Percentiles rank a stretch among this genome's conserved stretches.
phyloP scores from a whole-genome alignment of 2,329 filamentous ascomycete genomes.

The Phaeophleospora eucalypticola region DNA sequence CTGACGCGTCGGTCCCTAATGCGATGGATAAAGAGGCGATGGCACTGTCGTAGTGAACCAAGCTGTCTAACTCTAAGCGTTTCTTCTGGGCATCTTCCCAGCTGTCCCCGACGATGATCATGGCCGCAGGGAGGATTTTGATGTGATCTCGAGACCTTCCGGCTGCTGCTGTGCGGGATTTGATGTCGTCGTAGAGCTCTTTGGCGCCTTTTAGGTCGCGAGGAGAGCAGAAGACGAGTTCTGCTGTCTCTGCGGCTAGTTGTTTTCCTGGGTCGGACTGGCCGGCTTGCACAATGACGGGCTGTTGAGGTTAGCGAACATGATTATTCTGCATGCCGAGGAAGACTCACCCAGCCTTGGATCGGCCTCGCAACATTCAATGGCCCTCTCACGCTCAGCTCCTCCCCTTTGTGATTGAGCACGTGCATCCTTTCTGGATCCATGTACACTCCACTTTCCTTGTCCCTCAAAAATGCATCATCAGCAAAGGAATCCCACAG shows the following conservation, averaged over 20 bases:
- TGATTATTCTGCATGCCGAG: no score
- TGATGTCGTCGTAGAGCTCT: slow-evolving; percentile 25
- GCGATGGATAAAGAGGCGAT: slow-evolving; percentile 23
- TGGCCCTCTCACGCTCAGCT: slow-evolving; percentile 23
- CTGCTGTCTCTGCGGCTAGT: slow-evolving; percentile 26
- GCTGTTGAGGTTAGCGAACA: neutral
- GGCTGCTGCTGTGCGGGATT: slow-evolving; percentile 16
- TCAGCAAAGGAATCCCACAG: slow-evolving; percentile 43
- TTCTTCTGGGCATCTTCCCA: slow-evolving; percentile 23
- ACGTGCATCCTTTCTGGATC: slow-evolving; percentile 52
- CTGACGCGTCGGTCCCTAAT: slow-evolving; percentile 22
- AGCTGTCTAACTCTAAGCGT: slow-evolving; percentile 23
- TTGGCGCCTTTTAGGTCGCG: slow-evolving; percentile 22
- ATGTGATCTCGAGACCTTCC: slow-evolving; percentile 21
- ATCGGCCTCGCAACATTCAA: slow-evolving; percentile 24
- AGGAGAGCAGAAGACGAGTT: slow-evolving; percentile 25
- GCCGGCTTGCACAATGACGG: slow-evolving; percentile 27
- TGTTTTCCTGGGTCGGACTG: slow-evolving; percentile 26
- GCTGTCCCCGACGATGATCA: slow-evolving; percentile 26
- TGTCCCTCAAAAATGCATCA: slow-evolving; percentile 51
- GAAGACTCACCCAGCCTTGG: slow-evolving; percentile 20
- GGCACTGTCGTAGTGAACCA: slow-evolving; percentile 24
- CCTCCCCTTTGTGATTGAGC: slow-evolving; percentile 47
- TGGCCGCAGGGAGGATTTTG: slow-evolving; percentile 26
- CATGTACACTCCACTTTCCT: slow-evolving; percentile 47